These are phyloP conservation scores for Platanus orientalis DNA, from an alignment of 164 flowering plant genomes.

Conservation along the genomic window DNA sequence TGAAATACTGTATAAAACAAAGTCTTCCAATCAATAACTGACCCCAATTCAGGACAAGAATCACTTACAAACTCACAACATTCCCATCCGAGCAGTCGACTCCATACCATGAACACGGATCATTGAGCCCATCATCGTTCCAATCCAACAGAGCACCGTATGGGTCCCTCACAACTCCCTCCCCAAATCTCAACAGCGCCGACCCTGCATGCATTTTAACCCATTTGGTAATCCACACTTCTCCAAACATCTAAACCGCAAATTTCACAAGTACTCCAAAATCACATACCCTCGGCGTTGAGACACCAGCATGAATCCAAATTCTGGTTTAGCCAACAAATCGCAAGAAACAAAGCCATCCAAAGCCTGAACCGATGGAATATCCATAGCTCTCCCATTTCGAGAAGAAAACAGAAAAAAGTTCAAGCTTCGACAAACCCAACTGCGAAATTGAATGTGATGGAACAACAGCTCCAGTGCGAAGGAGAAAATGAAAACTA, in stretches of 20 bases:
- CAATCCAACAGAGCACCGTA: slow-evolving; percentile 43
- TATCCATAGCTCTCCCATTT: slow-evolving; percentile 28
- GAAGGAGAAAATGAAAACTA: too few species aligned
- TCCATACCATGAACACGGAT: slow-evolving; percentile 59
- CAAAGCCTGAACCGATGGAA: slow-evolving; percentile 19
- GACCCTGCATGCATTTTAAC: slow-evolving; percentile 28
- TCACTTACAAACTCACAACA: slow-evolving; percentile 46
- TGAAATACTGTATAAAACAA: background rate
- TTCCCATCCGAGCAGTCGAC: slow-evolving; percentile 46
- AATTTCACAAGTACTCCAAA: background rate
- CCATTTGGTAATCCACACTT: background rate
- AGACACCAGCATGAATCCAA: slow-evolving; percentile 26
- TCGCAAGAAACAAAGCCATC: slow-evolving; percentile 12
- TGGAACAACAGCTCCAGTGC: background rate
- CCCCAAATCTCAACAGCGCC: slow-evolving; percentile 44
- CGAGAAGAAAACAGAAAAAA: background rate
- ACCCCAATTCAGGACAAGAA: background rate
- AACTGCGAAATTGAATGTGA: background rate
- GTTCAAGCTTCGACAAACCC: too few species aligned
- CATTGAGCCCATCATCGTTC: slow-evolving; percentile 25
- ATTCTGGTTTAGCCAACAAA: slow-evolving; percentile 12
- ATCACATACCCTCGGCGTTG: slow-evolving; percentile 36
- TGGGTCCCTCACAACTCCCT: slow-evolving; percentile 42
- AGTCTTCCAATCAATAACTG: background rate
- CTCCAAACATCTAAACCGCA: background rate